These are phyloP conservation scores for Euphorbia celastroides DNA, from an alignment of 441 rosid species.

Conservation along the genomic window DNA sequence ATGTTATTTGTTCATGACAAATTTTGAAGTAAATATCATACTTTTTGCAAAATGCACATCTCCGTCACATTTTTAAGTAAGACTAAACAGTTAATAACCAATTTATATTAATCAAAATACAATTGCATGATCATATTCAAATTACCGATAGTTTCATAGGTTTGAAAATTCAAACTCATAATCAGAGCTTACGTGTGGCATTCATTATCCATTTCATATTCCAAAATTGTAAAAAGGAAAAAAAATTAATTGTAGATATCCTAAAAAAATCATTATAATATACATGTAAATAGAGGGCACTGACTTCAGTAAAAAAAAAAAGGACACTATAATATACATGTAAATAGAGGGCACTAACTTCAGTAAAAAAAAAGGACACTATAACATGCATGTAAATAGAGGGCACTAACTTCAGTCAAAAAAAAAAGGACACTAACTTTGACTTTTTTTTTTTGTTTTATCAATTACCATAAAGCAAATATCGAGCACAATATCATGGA, in stretches of 20 bases:
- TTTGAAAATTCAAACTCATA: conserved; percentile 10
- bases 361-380: background rate
- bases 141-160: background rate
- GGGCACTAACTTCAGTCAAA: no score
- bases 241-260: background rate
- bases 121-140: background rate
- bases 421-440: background rate
- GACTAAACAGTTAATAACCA: background rate
- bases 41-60: no score
- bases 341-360: no score
- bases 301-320: no score
- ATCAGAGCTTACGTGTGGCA: conserved; percentile 17
- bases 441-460: background rate
- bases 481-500: background rate
- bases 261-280: background rate
- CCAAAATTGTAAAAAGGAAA: background rate
- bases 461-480: background rate
- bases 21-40: no score
- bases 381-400: background rate
- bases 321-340: background rate
- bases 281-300: no score
- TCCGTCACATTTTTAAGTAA: no score
- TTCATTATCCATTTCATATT: conserved; percentile 18
- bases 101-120: background rate
- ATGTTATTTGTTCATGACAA: no score